Evolutionary conservation across 441 rosid species (phyloP).

Genomic region (Mallotus japonicus): DNA sequence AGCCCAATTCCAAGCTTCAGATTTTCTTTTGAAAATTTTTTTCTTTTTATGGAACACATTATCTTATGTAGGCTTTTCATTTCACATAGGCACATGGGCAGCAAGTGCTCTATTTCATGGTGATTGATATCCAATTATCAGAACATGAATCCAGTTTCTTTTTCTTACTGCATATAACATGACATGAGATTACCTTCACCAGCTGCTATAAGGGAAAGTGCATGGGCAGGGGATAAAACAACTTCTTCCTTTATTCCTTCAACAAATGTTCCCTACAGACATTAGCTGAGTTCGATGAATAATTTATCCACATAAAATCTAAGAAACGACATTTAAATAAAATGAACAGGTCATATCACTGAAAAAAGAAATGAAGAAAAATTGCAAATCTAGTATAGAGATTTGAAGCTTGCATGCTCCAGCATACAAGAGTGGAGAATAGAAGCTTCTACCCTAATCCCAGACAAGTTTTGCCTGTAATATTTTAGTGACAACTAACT

Average conservation of each 20-base stretch:
- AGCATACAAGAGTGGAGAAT: neutral
- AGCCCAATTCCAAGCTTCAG: neutral
- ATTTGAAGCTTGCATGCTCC: neutral
- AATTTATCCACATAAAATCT: constrained; percentile 7
- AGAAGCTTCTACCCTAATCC: neutral
- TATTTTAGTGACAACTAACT: neutral
- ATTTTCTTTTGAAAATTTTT: neutral
- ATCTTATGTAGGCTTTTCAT: neutral
- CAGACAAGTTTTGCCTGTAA: neutral
- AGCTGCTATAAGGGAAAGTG: constrained; percentile 96
- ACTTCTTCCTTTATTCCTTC: constrained; percentile 99
- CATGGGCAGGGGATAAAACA: constrained; percentile 98
- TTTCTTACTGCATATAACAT: constrained; percentile 21
- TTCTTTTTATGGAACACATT: neutral
- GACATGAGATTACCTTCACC: constrained; percentile 81
- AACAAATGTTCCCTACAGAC: constrained; percentile 86
- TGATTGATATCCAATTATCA: neutral
- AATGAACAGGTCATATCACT: neutral
- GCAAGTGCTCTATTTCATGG: neutral
- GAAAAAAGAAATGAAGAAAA: neutral
- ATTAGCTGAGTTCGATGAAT: constrained; percentile 28
- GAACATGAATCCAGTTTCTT: neutral
- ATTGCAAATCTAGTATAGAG: neutral
- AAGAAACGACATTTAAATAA: neutral
- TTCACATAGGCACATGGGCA: neutral